Percentiles rank a stretch among this genome's conserved stretches.
phyloP scores from a whole-genome alignment of 768 basidiomycete genomes.

The Goffeauzyma gilvescens region DNA sequence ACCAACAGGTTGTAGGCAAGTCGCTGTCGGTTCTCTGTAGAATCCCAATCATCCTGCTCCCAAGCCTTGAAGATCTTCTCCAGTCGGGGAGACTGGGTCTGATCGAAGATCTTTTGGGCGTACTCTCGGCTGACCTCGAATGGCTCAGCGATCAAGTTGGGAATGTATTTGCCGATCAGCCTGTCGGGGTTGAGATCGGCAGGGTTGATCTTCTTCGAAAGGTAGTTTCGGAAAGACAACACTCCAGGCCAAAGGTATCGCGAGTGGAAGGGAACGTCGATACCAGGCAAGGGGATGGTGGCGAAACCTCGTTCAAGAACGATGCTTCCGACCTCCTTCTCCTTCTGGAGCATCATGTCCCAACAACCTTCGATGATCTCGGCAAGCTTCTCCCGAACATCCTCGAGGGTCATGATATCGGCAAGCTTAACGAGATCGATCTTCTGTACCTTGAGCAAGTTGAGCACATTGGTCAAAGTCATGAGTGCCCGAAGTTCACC shows the following conservation, averaged over 20 bases:
- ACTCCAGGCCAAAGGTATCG: constrained; percentile 98
- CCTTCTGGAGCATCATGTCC: constrained; percentile 54
- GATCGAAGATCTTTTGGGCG: constrained; percentile 85
- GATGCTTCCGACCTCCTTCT: constrained; percentile 68
- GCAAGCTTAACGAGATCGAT: constrained; percentile 70
- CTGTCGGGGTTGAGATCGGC: constrained; percentile 81
- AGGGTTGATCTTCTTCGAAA: constrained; percentile 94
- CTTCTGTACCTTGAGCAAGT: constrained; percentile 90
- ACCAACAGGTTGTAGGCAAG: constrained; percentile 91
- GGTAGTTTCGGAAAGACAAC: constrained; percentile 87
- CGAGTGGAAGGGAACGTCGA: constrained; percentile 99
- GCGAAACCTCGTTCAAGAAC: constrained; percentile 92
- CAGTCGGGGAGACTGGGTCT: constrained; percentile 84
- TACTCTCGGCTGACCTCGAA: constrained; percentile 43
- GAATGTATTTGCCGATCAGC: constrained; percentile 86
- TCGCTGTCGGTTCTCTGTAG: constrained; percentile 63
- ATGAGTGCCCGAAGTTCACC: constrained; percentile 86
- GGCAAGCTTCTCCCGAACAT: constrained; percentile 85
- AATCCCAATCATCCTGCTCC: constrained; percentile 79
- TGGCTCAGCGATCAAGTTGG: constrained; percentile 55
- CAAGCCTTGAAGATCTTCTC: constrained; percentile 86
- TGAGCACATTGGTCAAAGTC: constrained; percentile 84
- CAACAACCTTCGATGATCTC: constrained; percentile 76
- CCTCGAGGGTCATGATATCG: constrained; percentile 68
- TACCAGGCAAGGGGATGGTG: constrained; percentile 83